Evolutionary conservation across 1,284 basidiomycete species (phyloP), one percentile per base, ranked within the genome.

Genomic region (Heterobasidion parviporum): DNA sequence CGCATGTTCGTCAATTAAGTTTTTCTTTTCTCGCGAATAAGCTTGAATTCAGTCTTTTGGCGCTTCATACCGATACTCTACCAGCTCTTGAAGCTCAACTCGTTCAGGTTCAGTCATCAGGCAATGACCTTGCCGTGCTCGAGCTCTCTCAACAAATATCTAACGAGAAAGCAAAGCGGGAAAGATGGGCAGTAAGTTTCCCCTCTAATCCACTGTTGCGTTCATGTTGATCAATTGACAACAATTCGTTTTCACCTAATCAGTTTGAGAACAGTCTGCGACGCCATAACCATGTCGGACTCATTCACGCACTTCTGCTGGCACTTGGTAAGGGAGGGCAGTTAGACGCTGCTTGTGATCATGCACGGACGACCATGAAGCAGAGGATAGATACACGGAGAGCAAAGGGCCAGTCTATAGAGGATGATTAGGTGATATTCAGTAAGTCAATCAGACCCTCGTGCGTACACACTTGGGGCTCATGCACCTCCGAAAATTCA

Each of bases 31-130:
- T 56, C 26, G 50, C 47, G 57, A 14, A 56, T 44, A 34, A 94
- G 90, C 76, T 96, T 59, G 90, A 94, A 70, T 97, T 97, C 76
- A 94, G 89, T 70, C 80, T 97, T 43, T 81, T 95, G 51, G 91
- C 91, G 6, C 74, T 97, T 45, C 83, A 87, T 57, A 83, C 89
- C 54, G 90, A 92, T 65, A 87, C 89, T 16, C 65, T 94, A 16
- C 87, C 89, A 16, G 65, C 70, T 7, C 75, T 94, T 32, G 77
- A 85, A 65, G 67, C 73, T 26, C 80, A 85, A 58, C 68, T 93
- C 62, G 60, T 70, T 66, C 62, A 84, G 74, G 68, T 71, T 60
- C 77, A 54, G 60, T 66, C 68, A 0, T 66, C 70, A 0, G 78
- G 79, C 8, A 70, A 77, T 41, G 72, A 73, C 20, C 61, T 71